Evolutionary conservation across 2,329 filamentous ascomycete genomes (phyloP).

Genomic region (Hymenoscyphus salicellus): DNA sequence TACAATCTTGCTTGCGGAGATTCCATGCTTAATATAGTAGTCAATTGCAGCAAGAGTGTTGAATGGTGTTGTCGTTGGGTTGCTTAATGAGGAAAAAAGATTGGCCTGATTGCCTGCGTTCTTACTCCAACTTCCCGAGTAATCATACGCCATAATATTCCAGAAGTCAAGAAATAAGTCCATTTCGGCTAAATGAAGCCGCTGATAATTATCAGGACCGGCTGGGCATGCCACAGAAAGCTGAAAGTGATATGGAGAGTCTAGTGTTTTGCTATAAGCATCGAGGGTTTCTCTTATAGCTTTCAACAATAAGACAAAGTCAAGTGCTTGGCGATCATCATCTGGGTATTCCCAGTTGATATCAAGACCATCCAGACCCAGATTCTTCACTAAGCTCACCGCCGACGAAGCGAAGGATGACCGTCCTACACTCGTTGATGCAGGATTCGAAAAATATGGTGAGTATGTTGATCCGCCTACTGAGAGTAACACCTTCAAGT

Average conservation of each 20-base stretch:
- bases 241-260: conserved; percentile 53
- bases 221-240: conserved; percentile 64
- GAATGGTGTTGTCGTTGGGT: conserved; percentile 71
- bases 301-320: conserved; percentile 57
- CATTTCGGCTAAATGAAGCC: conserved; percentile 61
- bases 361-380: conserved; percentile 73
- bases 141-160: conserved; percentile 90
- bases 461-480: conserved; percentile 94
- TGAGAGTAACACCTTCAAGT: conserved; percentile 79
- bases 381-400: conserved; percentile 71
- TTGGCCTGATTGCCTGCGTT: conserved; percentile 77
- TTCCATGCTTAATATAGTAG: conserved; percentile 64
- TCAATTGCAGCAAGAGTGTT: conserved; percentile 68
- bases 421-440: conserved; percentile 67
- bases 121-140: conserved; percentile 69
- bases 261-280: conserved; percentile 48
- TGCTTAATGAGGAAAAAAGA: conserved; percentile 56
- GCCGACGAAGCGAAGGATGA: conserved; percentile 69
- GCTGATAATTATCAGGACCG: conserved; percentile 59
- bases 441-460: conserved; percentile 73
- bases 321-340: conserved; percentile 49
- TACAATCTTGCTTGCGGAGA: conserved; percentile 71
- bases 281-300: conserved; percentile 58
- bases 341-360: conserved; percentile 69
- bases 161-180: conserved; percentile 67